Conservation (phyloP, 345 rosid genomes). For the Brassica rapa region DNA sequence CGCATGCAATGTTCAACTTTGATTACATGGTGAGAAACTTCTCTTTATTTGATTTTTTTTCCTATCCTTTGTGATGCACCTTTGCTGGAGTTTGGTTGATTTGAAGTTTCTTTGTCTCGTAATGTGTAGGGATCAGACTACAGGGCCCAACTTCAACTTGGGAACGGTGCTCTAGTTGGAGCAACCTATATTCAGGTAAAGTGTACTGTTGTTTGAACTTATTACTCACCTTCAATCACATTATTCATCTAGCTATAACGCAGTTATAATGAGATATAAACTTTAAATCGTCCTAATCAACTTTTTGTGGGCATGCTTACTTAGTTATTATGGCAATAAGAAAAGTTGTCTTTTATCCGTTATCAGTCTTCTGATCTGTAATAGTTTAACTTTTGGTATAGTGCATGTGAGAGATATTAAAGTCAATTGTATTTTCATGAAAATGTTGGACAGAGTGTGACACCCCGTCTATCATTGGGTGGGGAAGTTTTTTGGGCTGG, state of each 20-base stretch:
- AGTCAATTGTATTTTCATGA: background rate
- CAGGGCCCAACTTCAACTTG: constrained; percentile 82
- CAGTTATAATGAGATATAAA: background rate
- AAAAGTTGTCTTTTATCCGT: background rate
- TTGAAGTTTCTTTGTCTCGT: no score
- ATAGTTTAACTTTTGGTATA: background rate
- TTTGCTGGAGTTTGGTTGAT: constrained; percentile 6
- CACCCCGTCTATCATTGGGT: constrained; percentile 72
- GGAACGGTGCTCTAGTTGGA: constrained; percentile 81
- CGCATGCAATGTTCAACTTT: constrained; percentile 84
- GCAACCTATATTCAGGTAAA: constrained; percentile 94
- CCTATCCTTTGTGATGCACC: background rate
- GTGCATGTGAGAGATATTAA: background rate
- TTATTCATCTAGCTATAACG: background rate
- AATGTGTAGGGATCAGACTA: constrained; percentile 78
- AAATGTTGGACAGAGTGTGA: constrained; percentile 67
- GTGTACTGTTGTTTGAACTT: constrained; percentile 14
- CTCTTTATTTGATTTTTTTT: background rate
- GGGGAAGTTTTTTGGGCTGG: constrained; percentile 98
- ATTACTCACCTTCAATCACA: background rate
- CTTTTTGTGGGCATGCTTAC: background rate
- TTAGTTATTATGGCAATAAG: background rate
- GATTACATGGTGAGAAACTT: constrained; percentile 75
- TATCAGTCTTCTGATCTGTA: background rate
- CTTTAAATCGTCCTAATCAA: background rate